Evolutionary conservation across 1,284 basidiomycete genomes (phyloP).

Genomic region (Puccinia horiana): DNA sequence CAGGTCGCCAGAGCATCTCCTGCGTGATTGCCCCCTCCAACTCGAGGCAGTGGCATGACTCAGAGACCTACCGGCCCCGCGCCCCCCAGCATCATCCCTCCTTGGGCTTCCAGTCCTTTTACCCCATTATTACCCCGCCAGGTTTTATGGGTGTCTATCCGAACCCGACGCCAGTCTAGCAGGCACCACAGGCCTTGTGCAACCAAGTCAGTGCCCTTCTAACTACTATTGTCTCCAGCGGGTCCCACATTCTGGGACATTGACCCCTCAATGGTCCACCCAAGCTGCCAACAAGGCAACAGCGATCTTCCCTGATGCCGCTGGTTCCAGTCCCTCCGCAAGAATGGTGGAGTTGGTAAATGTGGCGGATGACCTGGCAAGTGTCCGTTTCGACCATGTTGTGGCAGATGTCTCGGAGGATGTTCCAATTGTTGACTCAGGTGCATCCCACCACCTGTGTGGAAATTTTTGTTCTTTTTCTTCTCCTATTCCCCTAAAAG

Average conservation of each 20-base stretch:
- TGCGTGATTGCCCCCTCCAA: background rate
- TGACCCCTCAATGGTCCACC: too few species aligned
- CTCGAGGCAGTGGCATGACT: background rate
- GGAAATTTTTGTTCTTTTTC: background rate
- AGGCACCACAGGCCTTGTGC: too few species aligned
- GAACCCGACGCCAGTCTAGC: background rate
- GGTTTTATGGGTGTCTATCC: background rate
- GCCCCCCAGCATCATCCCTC: background rate
- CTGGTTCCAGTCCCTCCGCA: background rate
- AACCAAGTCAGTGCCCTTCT: background rate
- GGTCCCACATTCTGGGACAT: too few species aligned
- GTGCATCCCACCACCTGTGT: conserved; percentile 16
- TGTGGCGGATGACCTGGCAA: background rate
- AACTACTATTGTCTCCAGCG: background rate
- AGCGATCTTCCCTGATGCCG: background rate
- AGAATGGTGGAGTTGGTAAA: background rate
- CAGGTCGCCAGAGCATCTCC: background rate
- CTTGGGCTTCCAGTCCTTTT: background rate
- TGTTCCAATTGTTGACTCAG: background rate
- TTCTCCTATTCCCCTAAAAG: conserved; percentile 1
- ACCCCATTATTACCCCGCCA: background rate
- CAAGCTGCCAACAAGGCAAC: too few species aligned
- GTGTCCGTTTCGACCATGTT: background rate
- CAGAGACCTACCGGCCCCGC: background rate
- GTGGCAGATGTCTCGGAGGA: background rate